phyloP scores from a whole-genome alignment of 345 rosid species.

The Boechera divaricarpa region DNA sequence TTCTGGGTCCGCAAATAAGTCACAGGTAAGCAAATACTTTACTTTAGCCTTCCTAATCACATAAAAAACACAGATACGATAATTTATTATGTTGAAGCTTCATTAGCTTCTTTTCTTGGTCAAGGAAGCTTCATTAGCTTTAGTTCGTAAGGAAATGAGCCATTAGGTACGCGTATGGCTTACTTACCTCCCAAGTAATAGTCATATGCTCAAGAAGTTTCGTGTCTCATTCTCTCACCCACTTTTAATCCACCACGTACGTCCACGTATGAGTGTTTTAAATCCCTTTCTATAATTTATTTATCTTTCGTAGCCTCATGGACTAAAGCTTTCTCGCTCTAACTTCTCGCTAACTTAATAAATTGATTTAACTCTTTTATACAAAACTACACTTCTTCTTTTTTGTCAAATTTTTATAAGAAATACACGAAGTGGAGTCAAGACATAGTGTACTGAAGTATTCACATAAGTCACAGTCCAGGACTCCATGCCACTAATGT shows the following conservation, averaged over 20 bases:
- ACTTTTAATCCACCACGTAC: conserved; percentile 26
- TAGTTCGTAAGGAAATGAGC: conserved; percentile 3
- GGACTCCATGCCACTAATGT: background rate
- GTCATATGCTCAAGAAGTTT: conserved; percentile 18
- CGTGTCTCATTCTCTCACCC: conserved; percentile 42
- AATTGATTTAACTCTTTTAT: background rate
- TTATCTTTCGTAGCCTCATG: background rate
- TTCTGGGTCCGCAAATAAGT: conserved; percentile 40
- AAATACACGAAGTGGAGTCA: conserved; percentile 9
- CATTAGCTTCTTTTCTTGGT: conserved; percentile 2
- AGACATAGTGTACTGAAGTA: conserved; percentile 1
- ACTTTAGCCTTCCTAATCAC: conserved; percentile 39
- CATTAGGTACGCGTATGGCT: conserved; percentile 25
- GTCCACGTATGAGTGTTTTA: conserved; percentile 25
- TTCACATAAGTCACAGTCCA: background rate
- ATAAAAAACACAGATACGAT: conserved; percentile 2
- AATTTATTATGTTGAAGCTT: conserved; percentile 29
- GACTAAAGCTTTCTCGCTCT: background rate
- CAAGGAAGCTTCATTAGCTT: conserved; percentile 31
- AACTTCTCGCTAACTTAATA: background rate
- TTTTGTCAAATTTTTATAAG: background rate
- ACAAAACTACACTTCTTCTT: background rate
- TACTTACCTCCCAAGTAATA: conserved; percentile 34
- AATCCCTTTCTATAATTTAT: background rate
- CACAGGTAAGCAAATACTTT: conserved; percentile 41